Evolutionary conservation across 2,329 filamentous ascomycete genomes (phyloP), one percentile per base, ranked within the genome.

Genomic region (Geosmithia putterillii): DNA sequence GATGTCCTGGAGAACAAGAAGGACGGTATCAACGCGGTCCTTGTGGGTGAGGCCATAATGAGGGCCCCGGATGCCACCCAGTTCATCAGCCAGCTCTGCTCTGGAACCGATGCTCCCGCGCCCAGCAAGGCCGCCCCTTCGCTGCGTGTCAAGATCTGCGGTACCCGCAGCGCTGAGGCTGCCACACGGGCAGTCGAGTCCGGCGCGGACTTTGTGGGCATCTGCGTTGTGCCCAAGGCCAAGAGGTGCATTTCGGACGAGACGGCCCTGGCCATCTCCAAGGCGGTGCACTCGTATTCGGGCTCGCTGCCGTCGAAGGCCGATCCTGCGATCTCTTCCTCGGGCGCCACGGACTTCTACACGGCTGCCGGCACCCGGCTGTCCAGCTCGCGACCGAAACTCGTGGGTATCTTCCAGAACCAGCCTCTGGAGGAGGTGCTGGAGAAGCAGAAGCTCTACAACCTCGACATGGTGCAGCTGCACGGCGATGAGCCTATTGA

Each of bases 31-130:
- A 86, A 89, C 52, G 92, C 90, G 41, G 83, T 98, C 12, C 75
- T 98, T 4, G 90, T 98, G 7, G 92, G 92, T 15, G 92, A 98
- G 62, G 86, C 94, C 42, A 78, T 98, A 50, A 96, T 98, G 90
- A 80, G 87, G 47, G 89, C 92, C 2, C 73, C 82, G 10, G 78
- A 96, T 55, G 88, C 88, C 10, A 75, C 80, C 19, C 67, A 72
- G 19, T 98, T 98, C 64, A 94, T 96, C 56, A 73, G 77, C 28
- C 75, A 89, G 53, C 76, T 98, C 20, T 85, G 95, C 51, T 81
- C 86, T 35, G 72, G 76, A 42, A 58, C 58, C 14, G 57, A 65
- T 5, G 52, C 60, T 7, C 50, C 56, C 17, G 54, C 50, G 42
- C 67, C 55, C 42, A 57, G 56, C 23, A 54, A 55, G n/a, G 55